Evolutionary conservation across 2,329 filamentous ascomycete genomes (phyloP).

Genomic region (Epichloe gansuensis): DNA sequence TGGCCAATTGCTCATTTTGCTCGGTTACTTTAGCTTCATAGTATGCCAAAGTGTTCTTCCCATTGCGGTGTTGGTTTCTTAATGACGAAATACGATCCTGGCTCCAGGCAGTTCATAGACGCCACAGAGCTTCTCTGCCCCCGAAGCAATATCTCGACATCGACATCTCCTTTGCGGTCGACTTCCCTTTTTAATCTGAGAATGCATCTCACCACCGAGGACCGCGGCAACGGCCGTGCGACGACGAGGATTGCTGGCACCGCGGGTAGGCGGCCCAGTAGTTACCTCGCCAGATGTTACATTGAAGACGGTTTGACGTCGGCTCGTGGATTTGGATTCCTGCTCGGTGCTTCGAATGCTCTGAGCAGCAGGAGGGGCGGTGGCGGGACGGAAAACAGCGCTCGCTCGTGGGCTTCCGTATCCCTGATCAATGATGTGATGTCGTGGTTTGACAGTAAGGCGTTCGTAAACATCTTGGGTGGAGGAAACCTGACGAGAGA

Average conservation of each 20-base stretch:
- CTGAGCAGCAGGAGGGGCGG: slow-evolving; percentile 41
- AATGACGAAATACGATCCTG: slow-evolving; percentile 59
- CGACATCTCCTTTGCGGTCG: slow-evolving; percentile 53
- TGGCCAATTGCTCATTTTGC: slow-evolving; percentile 61
- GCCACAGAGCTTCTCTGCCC: slow-evolving; percentile 78
- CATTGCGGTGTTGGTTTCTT: slow-evolving; percentile 57
- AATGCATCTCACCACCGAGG: slow-evolving; percentile 75
- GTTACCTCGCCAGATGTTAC: slow-evolving; percentile 52
- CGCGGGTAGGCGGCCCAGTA: slow-evolving; percentile 36
- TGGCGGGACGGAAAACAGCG: slow-evolving; percentile 82
- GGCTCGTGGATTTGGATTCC: slow-evolving; percentile 26
- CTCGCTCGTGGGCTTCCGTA: slow-evolving; percentile 87
- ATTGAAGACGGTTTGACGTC: slow-evolving; percentile 55
- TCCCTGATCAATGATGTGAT: slow-evolving; percentile 92
- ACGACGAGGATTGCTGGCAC: slow-evolving; percentile 43
- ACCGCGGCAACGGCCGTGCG: slow-evolving; percentile 85
- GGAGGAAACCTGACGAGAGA: slow-evolving; percentile 56
- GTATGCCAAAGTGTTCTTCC: slow-evolving; percentile 61
- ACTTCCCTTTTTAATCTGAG: slow-evolving; percentile 53
- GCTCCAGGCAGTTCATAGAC: slow-evolving; percentile 80
- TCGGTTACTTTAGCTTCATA: slow-evolving; percentile 71
- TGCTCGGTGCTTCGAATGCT: slow-evolving; percentile 23
- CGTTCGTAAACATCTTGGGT: slow-evolving; percentile 93
- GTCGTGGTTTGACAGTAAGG: slow-evolving; percentile 75
- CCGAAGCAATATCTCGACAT: slow-evolving; percentile 72